Percentiles rank a stretch among this genome's conserved stretches.
These are phyloP conservation scores for Physcomitrium patens DNA, from an alignment of 225 moss, liverwort and hornwort species.

Conservation along the genomic window DNA sequence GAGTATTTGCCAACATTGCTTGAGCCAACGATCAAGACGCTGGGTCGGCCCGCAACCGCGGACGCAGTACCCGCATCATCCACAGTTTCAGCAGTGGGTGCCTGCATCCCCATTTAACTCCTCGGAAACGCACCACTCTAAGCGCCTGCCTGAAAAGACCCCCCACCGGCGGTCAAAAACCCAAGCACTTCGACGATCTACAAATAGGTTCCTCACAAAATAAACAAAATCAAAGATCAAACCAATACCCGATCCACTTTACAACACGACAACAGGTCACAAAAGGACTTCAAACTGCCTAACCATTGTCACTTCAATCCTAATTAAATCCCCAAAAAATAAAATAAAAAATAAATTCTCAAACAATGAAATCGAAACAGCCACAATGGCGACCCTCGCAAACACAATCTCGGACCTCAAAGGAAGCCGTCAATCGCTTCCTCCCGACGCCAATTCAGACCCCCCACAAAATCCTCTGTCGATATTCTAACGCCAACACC, in stretches of 20 bases:
- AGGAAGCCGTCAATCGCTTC: background rate
- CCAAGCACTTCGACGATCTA: background rate
- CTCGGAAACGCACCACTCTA: conserved; percentile 6
- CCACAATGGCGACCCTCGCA: background rate
- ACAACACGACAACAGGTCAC: no score
- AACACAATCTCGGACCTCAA: background rate
- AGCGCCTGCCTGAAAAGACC: conserved; percentile 5
- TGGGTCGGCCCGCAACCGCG: conserved; percentile 54
- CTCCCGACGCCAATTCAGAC: conserved; percentile 1
- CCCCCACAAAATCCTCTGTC: background rate
- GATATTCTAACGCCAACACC: background rate
- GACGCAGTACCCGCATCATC: conserved; percentile 31
- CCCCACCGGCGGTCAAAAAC: background rate
- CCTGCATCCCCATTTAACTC: conserved; percentile 66
- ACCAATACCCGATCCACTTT: no score
- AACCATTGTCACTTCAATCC: no score
- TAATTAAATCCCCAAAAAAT: background rate
- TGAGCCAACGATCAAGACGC: conserved; percentile 75
- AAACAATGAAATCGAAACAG: background rate
- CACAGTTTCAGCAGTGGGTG: conserved; percentile 29
- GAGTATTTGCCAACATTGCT: conserved; percentile 84
- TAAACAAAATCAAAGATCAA: background rate
- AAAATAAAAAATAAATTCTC: background rate
- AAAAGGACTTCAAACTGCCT: no score
- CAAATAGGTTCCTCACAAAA: background rate